phyloP scores from a whole-genome alignment of 2,329 filamentous ascomycete genomes.

The Ophiostoma sp. region DNA sequence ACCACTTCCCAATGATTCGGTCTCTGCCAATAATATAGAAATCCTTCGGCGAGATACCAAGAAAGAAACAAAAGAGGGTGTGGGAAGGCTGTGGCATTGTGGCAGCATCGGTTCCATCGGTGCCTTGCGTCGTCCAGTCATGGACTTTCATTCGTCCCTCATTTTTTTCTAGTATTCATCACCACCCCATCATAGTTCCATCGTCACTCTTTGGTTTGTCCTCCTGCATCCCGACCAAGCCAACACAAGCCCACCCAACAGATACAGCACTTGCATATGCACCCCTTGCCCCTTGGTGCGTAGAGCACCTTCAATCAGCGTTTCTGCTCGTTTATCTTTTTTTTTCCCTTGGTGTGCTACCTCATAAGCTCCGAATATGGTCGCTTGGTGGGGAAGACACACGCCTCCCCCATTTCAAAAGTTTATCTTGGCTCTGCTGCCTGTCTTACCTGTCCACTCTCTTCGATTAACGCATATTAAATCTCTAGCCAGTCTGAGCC shows the following conservation, averaged over 20 bases:
- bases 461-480: not conserved
- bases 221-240: not conserved
- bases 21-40: not conserved
- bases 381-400: not conserved
- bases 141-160: not conserved
- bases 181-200: not conserved
- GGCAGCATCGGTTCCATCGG: not conserved
- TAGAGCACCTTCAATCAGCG: not conserved
- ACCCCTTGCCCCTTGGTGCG: not conserved
- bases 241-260: not conserved
- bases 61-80: not conserved
- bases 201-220: not conserved
- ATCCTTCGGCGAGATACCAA: slow-evolving; percentile 10
- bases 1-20: not conserved
- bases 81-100: not conserved
- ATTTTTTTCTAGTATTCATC: not conserved
- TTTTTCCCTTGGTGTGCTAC: not conserved
- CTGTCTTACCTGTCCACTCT: slow-evolving; percentile 1
- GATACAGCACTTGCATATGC: not conserved
- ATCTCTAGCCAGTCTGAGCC: not conserved
- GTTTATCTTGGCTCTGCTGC: not conserved
- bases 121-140: slow-evolving; percentile 8
- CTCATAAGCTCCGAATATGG: not conserved
- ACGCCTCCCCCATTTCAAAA: not conserved
- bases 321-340: too few relatives aligned